Conservation (phyloP, 78 protist species). For the Pigoraptor vietnamica region DNA sequence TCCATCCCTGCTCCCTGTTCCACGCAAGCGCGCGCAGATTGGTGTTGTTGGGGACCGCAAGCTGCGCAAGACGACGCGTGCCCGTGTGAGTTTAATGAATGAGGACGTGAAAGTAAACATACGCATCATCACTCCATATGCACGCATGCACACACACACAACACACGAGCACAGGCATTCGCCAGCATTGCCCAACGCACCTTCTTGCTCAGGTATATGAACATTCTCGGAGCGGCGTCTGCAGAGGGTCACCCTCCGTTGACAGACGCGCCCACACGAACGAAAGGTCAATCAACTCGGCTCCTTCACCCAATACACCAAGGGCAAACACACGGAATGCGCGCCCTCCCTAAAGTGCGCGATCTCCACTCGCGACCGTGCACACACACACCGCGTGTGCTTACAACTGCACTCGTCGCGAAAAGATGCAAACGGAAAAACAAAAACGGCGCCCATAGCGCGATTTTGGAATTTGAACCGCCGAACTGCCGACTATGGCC, state of each 20-base stretch:
- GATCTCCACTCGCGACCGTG: neutral
- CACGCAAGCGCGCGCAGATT: slow-evolving; percentile 48
- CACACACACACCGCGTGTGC: too few relatives aligned
- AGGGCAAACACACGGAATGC: neutral
- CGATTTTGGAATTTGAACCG: too few relatives aligned
- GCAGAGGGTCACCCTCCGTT: too few relatives aligned
- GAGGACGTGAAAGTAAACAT: neutral
- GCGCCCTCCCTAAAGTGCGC: neutral
- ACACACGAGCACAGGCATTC: neutral
- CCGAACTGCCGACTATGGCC: too few relatives aligned
- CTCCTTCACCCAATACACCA: neutral
- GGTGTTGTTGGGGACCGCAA: slow-evolving; percentile 70
- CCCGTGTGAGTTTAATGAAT: neutral
- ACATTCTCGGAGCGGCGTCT: slow-evolving; percentile 32
- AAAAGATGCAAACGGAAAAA: too few relatives aligned
- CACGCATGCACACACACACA: neutral
- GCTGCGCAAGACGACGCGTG: slow-evolving; percentile 12
- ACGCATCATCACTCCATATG: neutral
- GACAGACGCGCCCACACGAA: neutral
- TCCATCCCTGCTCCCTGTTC: slow-evolving; percentile 70
- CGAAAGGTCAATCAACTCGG: neutral
- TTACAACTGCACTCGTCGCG: too few relatives aligned
- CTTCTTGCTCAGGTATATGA: slow-evolving; percentile 54
- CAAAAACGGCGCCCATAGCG: too few relatives aligned
- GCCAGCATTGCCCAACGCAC: neutral